A percentile compares a stretch with the other conserved stretches of the same genome.
Conservation (phyloP, 202 grass and related monocot species). For the Setaria viridis region DNA sequence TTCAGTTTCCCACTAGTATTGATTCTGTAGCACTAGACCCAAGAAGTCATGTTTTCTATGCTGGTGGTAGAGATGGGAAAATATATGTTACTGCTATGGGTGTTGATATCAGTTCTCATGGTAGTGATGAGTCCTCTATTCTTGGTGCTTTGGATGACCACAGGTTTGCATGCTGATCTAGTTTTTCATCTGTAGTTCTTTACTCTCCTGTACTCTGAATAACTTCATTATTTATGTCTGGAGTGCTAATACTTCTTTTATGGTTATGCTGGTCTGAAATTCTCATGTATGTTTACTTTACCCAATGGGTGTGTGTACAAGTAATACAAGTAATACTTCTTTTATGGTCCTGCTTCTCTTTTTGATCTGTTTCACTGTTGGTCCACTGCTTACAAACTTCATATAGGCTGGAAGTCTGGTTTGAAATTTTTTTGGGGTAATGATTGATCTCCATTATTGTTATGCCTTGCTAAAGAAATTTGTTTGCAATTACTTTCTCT, state of each 20-base stretch:
- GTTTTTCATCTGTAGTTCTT: conserved; percentile 16
- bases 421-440: neutral
- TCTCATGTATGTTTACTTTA: neutral
- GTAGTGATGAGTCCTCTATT: conserved; percentile 54
- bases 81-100: conserved; percentile 88
- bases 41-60: conserved; percentile 86
- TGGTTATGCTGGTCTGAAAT: neutral
- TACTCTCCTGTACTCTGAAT: conserved; percentile 29
- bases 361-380: neutral
- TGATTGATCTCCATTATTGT: conserved; percentile 10
- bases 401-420: neutral
- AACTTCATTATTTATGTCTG: neutral
- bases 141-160: conserved; percentile 65
- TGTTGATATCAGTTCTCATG: conserved; percentile 61
- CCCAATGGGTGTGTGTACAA: neutral
- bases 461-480: conserved; percentile 20
- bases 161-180: conserved; percentile 47
- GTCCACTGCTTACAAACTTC: neutral
- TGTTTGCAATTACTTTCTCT: neutral
- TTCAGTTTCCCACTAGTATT: conserved; percentile 69
- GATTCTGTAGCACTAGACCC: conserved; percentile 70
- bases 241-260: conserved; percentile 25
- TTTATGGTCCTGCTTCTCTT: no score
- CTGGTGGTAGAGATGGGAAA: conserved; percentile 90
- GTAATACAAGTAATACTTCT: neutral